Base-by-base conservation (phyloP, 1,139 yeast genomes). In the Groenewaldozyma auringiensis region DNA sequence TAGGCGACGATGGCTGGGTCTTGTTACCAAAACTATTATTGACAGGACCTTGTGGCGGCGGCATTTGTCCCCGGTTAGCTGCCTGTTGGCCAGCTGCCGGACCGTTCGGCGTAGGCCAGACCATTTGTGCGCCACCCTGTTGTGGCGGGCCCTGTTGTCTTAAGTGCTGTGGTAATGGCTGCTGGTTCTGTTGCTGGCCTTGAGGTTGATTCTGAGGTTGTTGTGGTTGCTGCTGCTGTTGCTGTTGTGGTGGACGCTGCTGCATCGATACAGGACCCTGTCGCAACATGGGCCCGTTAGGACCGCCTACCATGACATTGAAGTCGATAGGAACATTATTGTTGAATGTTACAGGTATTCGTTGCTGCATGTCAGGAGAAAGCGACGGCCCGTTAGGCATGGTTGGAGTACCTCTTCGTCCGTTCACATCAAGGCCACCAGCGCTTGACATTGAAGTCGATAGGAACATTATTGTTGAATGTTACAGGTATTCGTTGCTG, bases 1-100 rank as follows among this genome's bases (percentile, higher is more conserved):
- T 55, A 4, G 73, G 71, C 1, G 74, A 64, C 21, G 60, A 51
- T 3, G 67, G 64, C 42, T 58, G 61, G 3, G 61, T 57, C 38
- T 58, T 50, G 41, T 49, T 52, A 17, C 53, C 58, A 22, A 49
- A 47, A 4, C 47, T 41, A 34, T 35, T 35, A 35, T 50, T 47
- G 21, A 56, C 51, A 3, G 60, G 55, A 18, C 60, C 61, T 39
- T 52, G 57, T 4, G 62, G 63, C 16, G 63, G 64, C 6, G 59
- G 61, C 62, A 59, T 59, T 27, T 53, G 52, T 16, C 45, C 47
- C 25, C 43, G 37, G 31, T 32, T 32, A 6, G 36, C 36, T n/a
- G 36, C 36, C 6, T 13, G 18, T 14, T 13, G 18, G 13, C 17
- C 13, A 16, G 36, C 36, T n/a, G 36, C 13, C 13, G 14, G 17